Conservation (phyloP, 2,329 filamentous ascomycete genomes). For the Rutstroemia sydowiana region DNA sequence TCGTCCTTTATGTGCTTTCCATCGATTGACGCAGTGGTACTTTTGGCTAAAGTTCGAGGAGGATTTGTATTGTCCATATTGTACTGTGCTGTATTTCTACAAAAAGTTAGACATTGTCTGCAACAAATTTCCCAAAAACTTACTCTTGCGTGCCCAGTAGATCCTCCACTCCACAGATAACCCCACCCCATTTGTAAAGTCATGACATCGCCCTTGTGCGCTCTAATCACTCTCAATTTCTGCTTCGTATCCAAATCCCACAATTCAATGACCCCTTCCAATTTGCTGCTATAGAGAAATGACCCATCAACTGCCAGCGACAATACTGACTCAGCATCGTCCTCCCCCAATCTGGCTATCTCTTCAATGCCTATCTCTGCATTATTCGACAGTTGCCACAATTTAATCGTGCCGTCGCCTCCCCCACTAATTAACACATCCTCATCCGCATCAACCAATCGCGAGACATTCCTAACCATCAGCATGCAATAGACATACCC, state of each 20-base stretch:
- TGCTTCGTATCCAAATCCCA: slow-evolving; percentile 97
- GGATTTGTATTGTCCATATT: slow-evolving; percentile 50
- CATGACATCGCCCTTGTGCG: slow-evolving; percentile 75
- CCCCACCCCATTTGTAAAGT: slow-evolving; percentile 80
- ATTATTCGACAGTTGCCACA: slow-evolving; percentile 66
- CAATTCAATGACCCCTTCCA: slow-evolving; percentile 81
- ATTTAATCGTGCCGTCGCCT: slow-evolving; percentile 86
- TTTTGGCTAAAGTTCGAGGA: slow-evolving; percentile 59
- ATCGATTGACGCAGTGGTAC: slow-evolving; percentile 70
- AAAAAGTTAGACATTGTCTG: background rate
- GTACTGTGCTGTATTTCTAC: slow-evolving; percentile 60
- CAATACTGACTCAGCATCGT: slow-evolving; percentile 58
- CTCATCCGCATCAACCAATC: slow-evolving; percentile 61
- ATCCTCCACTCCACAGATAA: slow-evolving; percentile 79
- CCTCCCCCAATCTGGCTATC: slow-evolving; percentile 56
- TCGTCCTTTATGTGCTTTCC: slow-evolving; percentile 79
- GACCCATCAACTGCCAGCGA: slow-evolving; percentile 83
- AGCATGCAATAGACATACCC: slow-evolving; percentile 98
- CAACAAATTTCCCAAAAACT: slow-evolving; percentile 26
- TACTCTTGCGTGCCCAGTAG: slow-evolving; percentile 80
- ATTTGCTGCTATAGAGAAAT: slow-evolving; percentile 85
- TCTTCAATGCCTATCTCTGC: slow-evolving; percentile 57
- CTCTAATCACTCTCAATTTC: slow-evolving; percentile 77
- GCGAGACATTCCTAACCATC: slow-evolving; percentile 61
- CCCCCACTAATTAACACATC: slow-evolving; percentile 87